Evolutionary conservation across 192 early-diverging fungal species (phyloP), one percentile per base, ranked within the genome.

Genomic region (Mortierella alpina): DNA sequence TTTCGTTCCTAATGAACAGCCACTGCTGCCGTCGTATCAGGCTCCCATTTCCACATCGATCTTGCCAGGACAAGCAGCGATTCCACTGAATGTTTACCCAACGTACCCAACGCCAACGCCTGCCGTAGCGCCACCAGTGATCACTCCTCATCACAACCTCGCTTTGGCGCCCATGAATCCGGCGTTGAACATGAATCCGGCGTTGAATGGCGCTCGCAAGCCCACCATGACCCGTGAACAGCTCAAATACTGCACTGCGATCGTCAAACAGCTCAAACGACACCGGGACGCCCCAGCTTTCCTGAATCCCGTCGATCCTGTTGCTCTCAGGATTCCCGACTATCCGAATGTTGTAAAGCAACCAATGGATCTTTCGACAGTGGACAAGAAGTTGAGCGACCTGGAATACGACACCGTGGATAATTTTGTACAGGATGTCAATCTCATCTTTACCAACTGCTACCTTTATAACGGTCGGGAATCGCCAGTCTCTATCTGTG

Each of bases 201-300:
- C 66, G 12, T 23, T 62, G 11, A 68, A 73, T 59, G 71, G 66
- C n/a, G 39, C 64, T 10, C 67, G 81, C 12, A 84, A 82, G 41
- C 73, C 85, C 6, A 69, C 79, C 22, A 92, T 95, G 88, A 87
- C 90, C 52, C 89, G 90, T 63, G 93, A 95, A 52, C 95, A 98
- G 82, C 82, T 93, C 60, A 97, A 96, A 74, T 95, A 92, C 76
- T 93, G 92, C 81, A 83, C 74, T 12, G 90, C 92, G 15, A 91
- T 95, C 68, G 79, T 97, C 39, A 89, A 89, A 42, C 85, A 88
- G 8, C 80, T 96, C 46, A 94, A 95, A 65, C 87, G 90, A 54
- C 91, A 95, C 64, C 92, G 94, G 68, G 94, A 96, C 58, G 93
- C 95, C 6, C 88, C 85, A 10, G 91, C 93, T n/a, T 99, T 99